These are phyloP conservation scores for Fusarium sp. DNA, from an alignment of 2,329 filamentous ascomycete species.

Conservation along the genomic window DNA sequence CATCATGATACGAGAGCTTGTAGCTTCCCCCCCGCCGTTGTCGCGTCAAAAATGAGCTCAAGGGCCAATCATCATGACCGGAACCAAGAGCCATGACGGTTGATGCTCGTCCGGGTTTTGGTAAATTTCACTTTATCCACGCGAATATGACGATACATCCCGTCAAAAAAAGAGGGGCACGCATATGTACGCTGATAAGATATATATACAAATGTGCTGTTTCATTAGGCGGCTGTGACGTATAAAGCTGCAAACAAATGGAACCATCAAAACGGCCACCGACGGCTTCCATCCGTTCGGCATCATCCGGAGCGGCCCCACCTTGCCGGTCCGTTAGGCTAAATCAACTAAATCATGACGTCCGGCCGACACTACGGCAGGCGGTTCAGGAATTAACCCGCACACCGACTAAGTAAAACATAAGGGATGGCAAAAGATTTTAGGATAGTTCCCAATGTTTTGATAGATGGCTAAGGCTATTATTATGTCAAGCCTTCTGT, in stretches of 20 bases:
- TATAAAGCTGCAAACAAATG: conserved; percentile 8
- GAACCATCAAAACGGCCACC: neutral
- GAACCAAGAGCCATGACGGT: conserved; percentile 11
- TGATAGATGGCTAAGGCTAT: too few relatives aligned
- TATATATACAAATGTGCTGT: neutral
- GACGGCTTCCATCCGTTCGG: conserved; percentile 6
- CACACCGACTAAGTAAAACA: too few relatives aligned
- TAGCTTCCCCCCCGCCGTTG: neutral
- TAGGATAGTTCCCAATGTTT: too few relatives aligned
- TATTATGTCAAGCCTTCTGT: too few relatives aligned
- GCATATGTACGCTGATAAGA: neutral
- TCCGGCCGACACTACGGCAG: neutral
- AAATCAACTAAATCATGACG: conserved; percentile 3
- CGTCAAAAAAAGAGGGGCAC: conserved; percentile 17
- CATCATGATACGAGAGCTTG: neutral
- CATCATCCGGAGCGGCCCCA: conserved; percentile 36
- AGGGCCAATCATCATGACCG: conserved; percentile 17
- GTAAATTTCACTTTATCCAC: conserved; percentile 6
- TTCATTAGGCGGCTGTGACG: conserved; percentile 18
- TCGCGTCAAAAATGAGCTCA: neutral
- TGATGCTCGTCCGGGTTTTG: neutral
- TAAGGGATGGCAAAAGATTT: too few relatives aligned
- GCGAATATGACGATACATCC: conserved; percentile 16
- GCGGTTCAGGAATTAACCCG: too few relatives aligned
- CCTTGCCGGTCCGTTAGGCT: conserved; percentile 18